Conservation (phyloP, 352 stramenopile species). For the Phytopythium litorale region DNA sequence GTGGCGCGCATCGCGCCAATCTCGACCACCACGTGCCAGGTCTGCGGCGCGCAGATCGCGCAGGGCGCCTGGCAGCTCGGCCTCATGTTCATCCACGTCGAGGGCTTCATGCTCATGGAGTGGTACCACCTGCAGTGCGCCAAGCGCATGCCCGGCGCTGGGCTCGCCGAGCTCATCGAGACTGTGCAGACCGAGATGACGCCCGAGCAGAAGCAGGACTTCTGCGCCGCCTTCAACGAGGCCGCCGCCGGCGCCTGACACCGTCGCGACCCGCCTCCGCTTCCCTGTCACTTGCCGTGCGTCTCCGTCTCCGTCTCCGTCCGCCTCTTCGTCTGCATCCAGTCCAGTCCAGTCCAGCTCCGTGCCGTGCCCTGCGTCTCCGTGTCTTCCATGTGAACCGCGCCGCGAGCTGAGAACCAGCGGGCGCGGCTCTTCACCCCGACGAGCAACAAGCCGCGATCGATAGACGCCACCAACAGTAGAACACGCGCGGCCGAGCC, state of each 20-base stretch:
- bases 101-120: slow-evolving; percentile 87
- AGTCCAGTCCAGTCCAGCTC: not conserved
- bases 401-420: not conserved
- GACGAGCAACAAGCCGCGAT: not conserved
- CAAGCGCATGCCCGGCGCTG: slow-evolving; percentile 40
- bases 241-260: slow-evolving; percentile 8
- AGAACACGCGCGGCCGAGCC: not conserved
- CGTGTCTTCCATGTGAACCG: not conserved
- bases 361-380: not conserved
- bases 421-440: not conserved
- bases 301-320: not conserved
- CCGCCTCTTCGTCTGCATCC: not conserved
- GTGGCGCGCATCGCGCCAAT: slow-evolving; percentile 69
- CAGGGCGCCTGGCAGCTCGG: slow-evolving; percentile 70
- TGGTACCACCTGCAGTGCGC: slow-evolving; percentile 77
- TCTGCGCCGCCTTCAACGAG: slow-evolving; percentile 41
- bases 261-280: not conserved
- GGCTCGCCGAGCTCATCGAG: slow-evolving; percentile 47
- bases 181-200: slow-evolving; percentile 68
- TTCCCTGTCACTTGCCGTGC: not conserved
- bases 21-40: slow-evolving; percentile 74
- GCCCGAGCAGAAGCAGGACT: slow-evolving; percentile 43
- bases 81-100: slow-evolving; percentile 84
- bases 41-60: slow-evolving; percentile 54
- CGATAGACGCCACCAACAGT: not conserved